Evolutionary conservation across 139 green algal genomes (phyloP).

Genomic region (Chlorella sp.): DNA sequence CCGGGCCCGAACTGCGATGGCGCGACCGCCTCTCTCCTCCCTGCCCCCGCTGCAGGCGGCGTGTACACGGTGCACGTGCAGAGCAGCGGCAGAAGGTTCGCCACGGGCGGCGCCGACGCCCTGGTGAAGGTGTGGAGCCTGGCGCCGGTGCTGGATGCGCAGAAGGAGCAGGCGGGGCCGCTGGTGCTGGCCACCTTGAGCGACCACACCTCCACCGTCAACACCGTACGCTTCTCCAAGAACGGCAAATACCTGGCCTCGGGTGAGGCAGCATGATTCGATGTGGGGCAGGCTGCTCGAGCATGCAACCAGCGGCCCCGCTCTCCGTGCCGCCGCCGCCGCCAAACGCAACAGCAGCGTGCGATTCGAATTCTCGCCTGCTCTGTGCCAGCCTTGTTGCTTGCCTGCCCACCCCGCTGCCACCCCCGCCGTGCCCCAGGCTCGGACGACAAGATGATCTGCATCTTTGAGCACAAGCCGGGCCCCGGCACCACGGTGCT

Average conservation of each 20-base stretch:
- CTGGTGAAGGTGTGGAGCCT: constrained; percentile 83
- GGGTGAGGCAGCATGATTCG: constrained; percentile 23
- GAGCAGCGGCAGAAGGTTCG: constrained; percentile 67
- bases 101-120: constrained; percentile 75
- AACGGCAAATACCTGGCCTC: constrained; percentile 58
- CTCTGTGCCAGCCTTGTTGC: background rate
- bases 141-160: constrained; percentile 61
- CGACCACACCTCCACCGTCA: constrained; percentile 82
- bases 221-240: constrained; percentile 85
- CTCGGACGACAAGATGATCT: constrained; percentile 81
- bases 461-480: constrained; percentile 73
- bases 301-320: too few species aligned
- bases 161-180: constrained; percentile 59
- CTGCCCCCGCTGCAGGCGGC: constrained; percentile 25
- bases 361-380: too few species aligned
- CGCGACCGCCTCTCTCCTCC: background rate
- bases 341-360: too few species aligned
- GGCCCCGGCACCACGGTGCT: constrained; percentile 57
- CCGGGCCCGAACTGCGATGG: too few species aligned
- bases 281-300: too few species aligned
- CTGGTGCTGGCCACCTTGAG: constrained; percentile 82
- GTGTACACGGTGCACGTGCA: constrained; percentile 83
- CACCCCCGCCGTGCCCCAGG: too few species aligned
- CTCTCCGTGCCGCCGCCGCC: too few species aligned
- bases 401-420: too few species aligned